A percentile compares a stretch with the other conserved stretches of the same genome.
These are phyloP conservation scores for Trichosporon sp. DNA, from an alignment of 1,284 basidiomycete genomes.

Conservation along the genomic window DNA sequence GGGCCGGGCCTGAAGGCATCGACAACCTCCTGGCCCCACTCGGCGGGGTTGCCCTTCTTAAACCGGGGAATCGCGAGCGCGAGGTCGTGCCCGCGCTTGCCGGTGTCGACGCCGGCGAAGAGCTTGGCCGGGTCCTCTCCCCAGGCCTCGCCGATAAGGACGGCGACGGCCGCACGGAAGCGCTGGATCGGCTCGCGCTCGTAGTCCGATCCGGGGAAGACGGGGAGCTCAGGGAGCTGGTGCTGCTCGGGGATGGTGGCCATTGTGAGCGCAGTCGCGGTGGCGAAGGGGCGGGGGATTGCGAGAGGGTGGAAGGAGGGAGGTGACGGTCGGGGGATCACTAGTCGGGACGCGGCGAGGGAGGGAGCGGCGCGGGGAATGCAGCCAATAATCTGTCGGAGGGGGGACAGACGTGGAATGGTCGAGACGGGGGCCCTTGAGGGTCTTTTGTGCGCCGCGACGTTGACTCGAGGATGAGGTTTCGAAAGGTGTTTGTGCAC, in stretches of 20 bases:
- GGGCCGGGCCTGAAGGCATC: constrained; percentile 56
- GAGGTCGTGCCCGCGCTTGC: constrained; percentile 89
- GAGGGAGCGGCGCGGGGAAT: background rate
- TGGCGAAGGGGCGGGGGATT: background rate
- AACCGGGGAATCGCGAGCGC: constrained; percentile 88
- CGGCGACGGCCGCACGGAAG: constrained; percentile 79
- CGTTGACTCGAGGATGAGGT: constrained; percentile 2
- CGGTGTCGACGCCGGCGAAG: constrained; percentile 76
- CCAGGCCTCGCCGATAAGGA: constrained; percentile 66
- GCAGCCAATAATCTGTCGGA: background rate
- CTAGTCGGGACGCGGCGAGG: background rate
- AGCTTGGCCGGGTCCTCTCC: constrained; percentile 66
- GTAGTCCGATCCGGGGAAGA: constrained; percentile 65
- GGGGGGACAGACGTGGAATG: background rate
- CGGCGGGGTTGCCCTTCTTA: constrained; percentile 75
- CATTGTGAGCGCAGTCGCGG: background rate
- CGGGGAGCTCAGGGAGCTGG: constrained; percentile 52
- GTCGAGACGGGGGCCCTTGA: background rate
- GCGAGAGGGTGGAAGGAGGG: background rate
- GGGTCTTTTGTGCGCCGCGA: background rate
- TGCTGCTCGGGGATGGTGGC: constrained; percentile 16
- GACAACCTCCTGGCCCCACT: constrained; percentile 69
- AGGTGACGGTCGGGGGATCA: background rate
- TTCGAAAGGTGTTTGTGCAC: background rate
- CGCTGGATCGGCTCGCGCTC: constrained; percentile 69